A percentile compares a stretch with the other conserved stretches of the same genome.
Conservation (phyloP, 202 grass and related monocot genomes). For the Digitaria exilis region DNA sequence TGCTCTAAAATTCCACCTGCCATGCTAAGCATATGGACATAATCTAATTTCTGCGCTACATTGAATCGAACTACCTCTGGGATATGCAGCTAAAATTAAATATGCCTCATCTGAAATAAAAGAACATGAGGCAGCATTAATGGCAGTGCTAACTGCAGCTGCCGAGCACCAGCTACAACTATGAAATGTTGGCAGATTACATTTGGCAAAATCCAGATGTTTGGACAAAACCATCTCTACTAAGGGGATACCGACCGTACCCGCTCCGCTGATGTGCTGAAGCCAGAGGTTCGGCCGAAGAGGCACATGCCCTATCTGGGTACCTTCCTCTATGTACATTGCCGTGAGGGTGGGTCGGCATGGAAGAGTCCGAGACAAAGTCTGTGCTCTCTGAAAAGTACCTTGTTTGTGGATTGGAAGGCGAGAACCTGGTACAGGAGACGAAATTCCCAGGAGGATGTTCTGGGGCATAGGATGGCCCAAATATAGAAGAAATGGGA, state of each 20-base stretch:
- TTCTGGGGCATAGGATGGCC: conserved; percentile 61
- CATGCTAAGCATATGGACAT: conserved; percentile 53
- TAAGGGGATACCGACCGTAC: conserved; percentile 52
- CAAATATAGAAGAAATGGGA: conserved; percentile 84
- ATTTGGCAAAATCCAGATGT: conserved; percentile 85
- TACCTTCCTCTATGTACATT: conserved; percentile 89
- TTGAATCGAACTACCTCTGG: conserved; percentile 43
- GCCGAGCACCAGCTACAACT: conserved; percentile 55
- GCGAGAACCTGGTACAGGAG: conserved; percentile 62
- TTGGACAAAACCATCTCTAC: conserved; percentile 79
- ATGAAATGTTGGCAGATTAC: conserved; percentile 57
- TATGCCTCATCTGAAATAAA: conserved; percentile 64
- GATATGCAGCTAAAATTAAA: conserved; percentile 59
- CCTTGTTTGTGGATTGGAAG: conserved; percentile 68
- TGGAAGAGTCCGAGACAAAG: conserved; percentile 52
- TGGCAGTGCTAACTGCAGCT: conserved; percentile 35
- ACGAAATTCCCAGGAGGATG: conserved; percentile 48
- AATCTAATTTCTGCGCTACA: conserved; percentile 53
- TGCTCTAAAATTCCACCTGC: conserved; percentile 42
- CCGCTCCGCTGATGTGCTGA: conserved; percentile 33
- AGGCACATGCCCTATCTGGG: conserved; percentile 58
- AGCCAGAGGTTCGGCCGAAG: conserved; percentile 52
- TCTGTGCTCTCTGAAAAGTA: conserved; percentile 70
- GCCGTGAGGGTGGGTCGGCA: conserved; percentile 49
- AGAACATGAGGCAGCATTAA: conserved; percentile 65